Conservation (phyloP, 441 rosid genomes). For the Croton laevigatus region DNA sequence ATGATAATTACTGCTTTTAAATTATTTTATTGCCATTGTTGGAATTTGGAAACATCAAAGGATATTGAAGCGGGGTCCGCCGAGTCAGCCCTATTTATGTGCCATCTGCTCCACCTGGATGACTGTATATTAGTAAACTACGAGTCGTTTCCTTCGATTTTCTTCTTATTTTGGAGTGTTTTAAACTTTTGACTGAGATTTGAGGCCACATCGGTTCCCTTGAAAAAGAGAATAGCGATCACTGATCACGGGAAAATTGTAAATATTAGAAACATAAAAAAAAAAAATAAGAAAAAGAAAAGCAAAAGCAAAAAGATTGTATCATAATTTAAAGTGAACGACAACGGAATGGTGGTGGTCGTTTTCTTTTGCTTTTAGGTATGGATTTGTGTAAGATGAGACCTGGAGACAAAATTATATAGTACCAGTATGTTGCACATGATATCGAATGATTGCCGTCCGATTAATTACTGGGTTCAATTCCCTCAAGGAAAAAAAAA, state of each 20-base stretch:
- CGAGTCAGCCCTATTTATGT: neutral
- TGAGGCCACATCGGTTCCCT: neutral
- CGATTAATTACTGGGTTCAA: slow-evolving; percentile 12
- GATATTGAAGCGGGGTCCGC: neutral
- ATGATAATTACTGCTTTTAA: neutral
- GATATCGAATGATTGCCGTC: slow-evolving; percentile 14
- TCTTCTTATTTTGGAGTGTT: no score
- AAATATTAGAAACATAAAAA: neutral
- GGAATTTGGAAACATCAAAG: neutral
- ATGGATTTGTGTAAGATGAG: neutral
- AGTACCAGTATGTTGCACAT: neutral
- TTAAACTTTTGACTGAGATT: neutral
- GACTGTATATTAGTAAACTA: neutral
- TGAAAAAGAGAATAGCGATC: neutral
- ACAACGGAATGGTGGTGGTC: neutral
- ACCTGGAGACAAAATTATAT: neutral
- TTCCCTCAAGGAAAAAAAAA: neutral
- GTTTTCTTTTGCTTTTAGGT: slow-evolving; percentile 9
- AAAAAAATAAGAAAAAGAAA: neutral
- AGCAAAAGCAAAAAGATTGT: neutral
- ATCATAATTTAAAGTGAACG: neutral
- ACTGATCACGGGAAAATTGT: neutral
- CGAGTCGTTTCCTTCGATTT: neutral
- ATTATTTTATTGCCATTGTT: neutral
- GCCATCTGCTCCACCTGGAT: neutral